Percentiles rank a stretch among this genome's conserved stretches.
These are phyloP conservation scores for Leccinellum luteum DNA, from an alignment of 768 basidiomycete genomes.

Conservation along the genomic window DNA sequence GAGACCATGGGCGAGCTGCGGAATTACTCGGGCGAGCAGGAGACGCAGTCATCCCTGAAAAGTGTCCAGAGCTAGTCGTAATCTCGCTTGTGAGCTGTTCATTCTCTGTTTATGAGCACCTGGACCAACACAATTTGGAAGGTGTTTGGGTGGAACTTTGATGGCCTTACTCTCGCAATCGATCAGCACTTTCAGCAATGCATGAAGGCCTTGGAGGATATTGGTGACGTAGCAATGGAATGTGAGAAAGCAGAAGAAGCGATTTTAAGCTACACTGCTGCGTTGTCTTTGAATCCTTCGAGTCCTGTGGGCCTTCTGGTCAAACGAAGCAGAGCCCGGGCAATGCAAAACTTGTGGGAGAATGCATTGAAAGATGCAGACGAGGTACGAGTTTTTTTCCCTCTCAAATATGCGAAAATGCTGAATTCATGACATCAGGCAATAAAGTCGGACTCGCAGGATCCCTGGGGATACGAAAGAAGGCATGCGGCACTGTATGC, in stretches of 20 bases:
- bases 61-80: not conserved
- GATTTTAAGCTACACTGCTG: not conserved
- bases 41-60: not conserved
- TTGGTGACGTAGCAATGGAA: not conserved
- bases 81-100: conserved; percentile 9
- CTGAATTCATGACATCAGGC: not conserved
- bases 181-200: not conserved
- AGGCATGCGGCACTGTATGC: conserved; percentile 1
- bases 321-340: conserved; percentile 2
- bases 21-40: not conserved
- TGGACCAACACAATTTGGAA: not conserved
- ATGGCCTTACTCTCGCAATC: not conserved
- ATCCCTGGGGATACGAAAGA: not conserved
- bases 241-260: not conserved
- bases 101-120: too few relatives aligned
- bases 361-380: conserved; percentile 14
- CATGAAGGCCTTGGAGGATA: not conserved
- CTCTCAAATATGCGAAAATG: too few relatives aligned
- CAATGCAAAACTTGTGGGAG: not conserved
- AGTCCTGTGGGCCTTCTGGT: not conserved
- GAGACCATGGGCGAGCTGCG: not conserved
- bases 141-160: conserved; percentile 14
- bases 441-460: not conserved
- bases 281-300: not conserved
- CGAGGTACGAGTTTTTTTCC: not conserved